Evolutionary conservation across 192 early-diverging fungal species (phyloP).

Genomic region (Coemansia sp.): DNA sequence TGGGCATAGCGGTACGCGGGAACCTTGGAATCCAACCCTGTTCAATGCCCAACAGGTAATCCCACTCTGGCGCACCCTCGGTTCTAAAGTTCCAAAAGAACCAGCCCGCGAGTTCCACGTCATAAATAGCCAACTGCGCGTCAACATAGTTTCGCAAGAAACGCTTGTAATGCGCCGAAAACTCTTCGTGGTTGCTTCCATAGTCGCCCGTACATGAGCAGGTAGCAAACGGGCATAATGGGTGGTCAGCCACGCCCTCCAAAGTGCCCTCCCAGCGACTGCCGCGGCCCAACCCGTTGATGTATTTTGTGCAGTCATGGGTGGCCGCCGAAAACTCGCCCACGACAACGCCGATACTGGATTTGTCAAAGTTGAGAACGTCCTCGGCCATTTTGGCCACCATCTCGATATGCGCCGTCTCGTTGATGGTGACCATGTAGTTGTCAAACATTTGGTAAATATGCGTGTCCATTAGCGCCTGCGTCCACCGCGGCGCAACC

Average conservation of each 20-base stretch:
- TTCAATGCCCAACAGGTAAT: constrained; percentile 63
- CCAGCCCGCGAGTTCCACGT: constrained; percentile 58
- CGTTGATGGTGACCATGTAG: constrained; percentile 39
- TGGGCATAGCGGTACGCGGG: constrained; percentile 30
- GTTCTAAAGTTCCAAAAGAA: constrained; percentile 75
- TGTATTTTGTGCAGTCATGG: constrained; percentile 70
- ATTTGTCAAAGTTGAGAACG: constrained; percentile 33
- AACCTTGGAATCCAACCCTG: constrained; percentile 65
- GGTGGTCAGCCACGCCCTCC: constrained; percentile 14
- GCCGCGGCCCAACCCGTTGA: constrained; percentile 63
- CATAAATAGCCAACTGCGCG: constrained; percentile 62
- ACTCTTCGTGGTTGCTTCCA: constrained; percentile 49
- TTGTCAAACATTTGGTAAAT: constrained; percentile 56
- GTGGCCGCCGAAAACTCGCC: constrained; percentile 71
- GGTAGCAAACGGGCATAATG: constrained; percentile 42
- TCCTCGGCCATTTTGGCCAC: constrained; percentile 30
- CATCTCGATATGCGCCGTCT: constrained; percentile 40
- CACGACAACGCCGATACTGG: constrained; percentile 61
- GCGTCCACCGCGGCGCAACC: constrained; percentile 39
- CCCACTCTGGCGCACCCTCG: constrained; percentile 68
- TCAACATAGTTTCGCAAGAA: constrained; percentile 59
- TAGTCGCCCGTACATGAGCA: constrained; percentile 58
- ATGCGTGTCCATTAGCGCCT: constrained; percentile 52
- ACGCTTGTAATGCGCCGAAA: constrained; percentile 53
- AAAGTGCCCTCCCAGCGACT: constrained; percentile 65